Evolutionary conservation across 495 filamentous ascomycete species (phyloP).

Genomic region (Aspergillus campestris): DNA sequence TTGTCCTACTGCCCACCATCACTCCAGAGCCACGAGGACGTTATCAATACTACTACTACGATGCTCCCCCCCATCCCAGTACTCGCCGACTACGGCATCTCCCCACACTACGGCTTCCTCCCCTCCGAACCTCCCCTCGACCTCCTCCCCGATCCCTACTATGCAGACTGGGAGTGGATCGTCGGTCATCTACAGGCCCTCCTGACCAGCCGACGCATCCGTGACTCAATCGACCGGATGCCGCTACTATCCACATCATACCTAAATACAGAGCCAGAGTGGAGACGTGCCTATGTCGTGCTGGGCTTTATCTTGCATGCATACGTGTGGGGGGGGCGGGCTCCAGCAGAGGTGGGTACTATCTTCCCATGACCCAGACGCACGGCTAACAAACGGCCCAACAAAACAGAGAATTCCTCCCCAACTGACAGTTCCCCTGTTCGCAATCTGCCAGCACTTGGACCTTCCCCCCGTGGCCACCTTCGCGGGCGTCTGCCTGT

Average conservation of each 20-base stretch:
- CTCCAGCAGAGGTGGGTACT: constrained; percentile 58
- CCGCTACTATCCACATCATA: constrained; percentile 73
- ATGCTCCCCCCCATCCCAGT: constrained; percentile 80
- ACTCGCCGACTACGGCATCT: constrained; percentile 80
- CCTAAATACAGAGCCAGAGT: constrained; percentile 76
- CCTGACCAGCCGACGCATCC: constrained; percentile 72
- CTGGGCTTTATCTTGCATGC: constrained; percentile 83
- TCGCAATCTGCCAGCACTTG: constrained; percentile 67
- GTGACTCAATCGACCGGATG: constrained; percentile 65
- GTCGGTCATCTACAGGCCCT: constrained; percentile 78
- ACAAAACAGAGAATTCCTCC: constrained; percentile 65
- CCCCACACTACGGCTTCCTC: constrained; percentile 79
- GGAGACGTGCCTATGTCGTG: constrained; percentile 82
- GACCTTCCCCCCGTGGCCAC: constrained; percentile 92
- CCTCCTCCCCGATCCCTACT: constrained; percentile 77
- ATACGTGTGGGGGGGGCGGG: constrained; percentile 91
- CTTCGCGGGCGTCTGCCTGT: constrained; percentile 83
- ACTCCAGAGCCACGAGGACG: no score
- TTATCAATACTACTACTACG: no score
- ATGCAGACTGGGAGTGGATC: constrained; percentile 84
- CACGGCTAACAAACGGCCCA: no score
- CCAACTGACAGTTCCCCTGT: constrained; percentile 72
- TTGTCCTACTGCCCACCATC: no score
- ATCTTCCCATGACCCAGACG: background rate
- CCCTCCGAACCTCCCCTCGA: constrained; percentile 73